phyloP scores from a whole-genome alignment of 2,329 filamentous ascomycete species.

The Metarhizium anisopliae region DNA sequence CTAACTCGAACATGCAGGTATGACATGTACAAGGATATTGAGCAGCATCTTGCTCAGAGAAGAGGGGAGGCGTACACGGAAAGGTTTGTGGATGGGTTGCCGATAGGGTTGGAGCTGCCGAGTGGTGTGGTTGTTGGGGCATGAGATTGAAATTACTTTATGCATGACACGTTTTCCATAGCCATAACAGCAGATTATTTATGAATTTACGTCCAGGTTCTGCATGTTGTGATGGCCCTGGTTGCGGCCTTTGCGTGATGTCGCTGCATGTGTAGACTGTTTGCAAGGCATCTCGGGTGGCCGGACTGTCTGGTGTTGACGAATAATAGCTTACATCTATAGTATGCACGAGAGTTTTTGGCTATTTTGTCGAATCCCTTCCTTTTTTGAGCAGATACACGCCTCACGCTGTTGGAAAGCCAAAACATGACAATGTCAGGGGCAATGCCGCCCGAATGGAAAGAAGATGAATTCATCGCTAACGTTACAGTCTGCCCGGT shows the following conservation, averaged over 20 bases:
- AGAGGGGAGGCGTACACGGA: conserved; percentile 24
- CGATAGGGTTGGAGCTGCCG: conserved; percentile 38
- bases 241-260: no score
- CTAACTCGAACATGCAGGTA: conserved; percentile 29
- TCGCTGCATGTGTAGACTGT: no score
- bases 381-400: no score
- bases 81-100: conserved; percentile 33
- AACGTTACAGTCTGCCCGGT: not conserved
- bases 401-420: no score
- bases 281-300: no score
- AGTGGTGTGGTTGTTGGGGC: conserved; percentile 33
- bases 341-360: no score
- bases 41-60: conserved; percentile 33
- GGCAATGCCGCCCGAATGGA: not conserved
- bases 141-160: not conserved
- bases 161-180: no score
- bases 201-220: not conserved
- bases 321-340: no score
- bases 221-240: not conserved
- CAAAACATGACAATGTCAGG: no score
- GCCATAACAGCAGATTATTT: not conserved
- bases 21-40: conserved; percentile 49
- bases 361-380: no score
- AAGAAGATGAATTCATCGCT: not conserved
- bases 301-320: no score